Base-by-base conservation (phyloP, 2,329 filamentous ascomycete genomes). In the Lomentospora prolificans region DNA sequence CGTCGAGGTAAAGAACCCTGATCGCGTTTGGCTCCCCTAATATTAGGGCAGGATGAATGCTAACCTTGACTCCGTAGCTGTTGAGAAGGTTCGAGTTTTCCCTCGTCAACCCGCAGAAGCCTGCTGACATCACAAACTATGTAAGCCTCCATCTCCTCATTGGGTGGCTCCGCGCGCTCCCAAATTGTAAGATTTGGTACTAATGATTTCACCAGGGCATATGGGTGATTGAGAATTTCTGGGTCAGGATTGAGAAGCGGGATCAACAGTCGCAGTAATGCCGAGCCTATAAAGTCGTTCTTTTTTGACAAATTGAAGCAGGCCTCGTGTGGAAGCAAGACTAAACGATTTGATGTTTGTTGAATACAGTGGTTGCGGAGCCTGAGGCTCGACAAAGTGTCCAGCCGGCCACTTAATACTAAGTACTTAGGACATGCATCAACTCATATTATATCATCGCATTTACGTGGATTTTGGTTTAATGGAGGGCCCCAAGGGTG, bases 1-100 rank as follows among this genome's bases (percentile, higher is more conserved):
- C 57, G 69, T 72, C 31, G 70, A 74, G 68, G 72, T 75, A 30
- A 56, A 46, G 7, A 30, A 14, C 4, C 3, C 12, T 25, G 9
- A 10, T 4, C 8, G 5, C 12, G 8, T 28, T 17, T 5, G 25
- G 17, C 50, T 51, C 25, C 9, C 12, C 10, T 30, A 10, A 5
- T 17, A 24, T 25, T 14, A 19, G 28, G 9, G 24, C 36, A n/a
- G 7, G 12, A 12, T 22, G 22, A 1, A 22, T 3, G 19, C 39
- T 54, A n/a, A 54, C 39, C 12, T 7, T 6, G 10, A 14, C n/a
- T 19, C 28, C 10, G n/a, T 31, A 56, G 54, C 46, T 56, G 6
- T 24, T 56, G 9, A 17, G 54, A 28, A 27, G 54, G 17, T 56
- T 51, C 33, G 54, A 56, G 10, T 56, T 56, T 41, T 51, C 46